Evolutionary conservation across 1,139 yeast species (phyloP), one percentile per base, ranked within the genome.

Genomic region (Sugiyamaella pinicola): DNA sequence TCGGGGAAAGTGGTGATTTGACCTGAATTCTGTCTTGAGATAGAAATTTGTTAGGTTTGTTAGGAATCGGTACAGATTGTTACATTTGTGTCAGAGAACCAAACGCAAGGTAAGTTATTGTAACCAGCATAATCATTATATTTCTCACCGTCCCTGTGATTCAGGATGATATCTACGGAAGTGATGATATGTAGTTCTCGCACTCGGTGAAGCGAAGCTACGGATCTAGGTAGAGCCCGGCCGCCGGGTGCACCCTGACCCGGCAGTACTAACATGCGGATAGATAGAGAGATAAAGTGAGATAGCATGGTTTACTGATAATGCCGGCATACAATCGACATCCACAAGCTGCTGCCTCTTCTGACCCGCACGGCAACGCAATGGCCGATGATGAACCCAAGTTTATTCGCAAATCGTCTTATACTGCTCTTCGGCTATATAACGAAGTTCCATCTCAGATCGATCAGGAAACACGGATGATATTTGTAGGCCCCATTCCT

Each of bases 401-500:
- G 24, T 22, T 43, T 18, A 53, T 53, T 41, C 53, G 53, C 15
- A 53, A 48, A 24, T 28, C 51, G 4, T 82, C 90, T 3, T 84
- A 80, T 68, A 84, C 91, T 0, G 88, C 90, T 0, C 78, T 78
- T 55, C 73, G 89, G 53, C 71, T 89, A 38, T 71, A 77, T 35
- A 82, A 83, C 64, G 75, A 82, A 12, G 71, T 76, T 1, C 76
- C 87, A 0, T 58, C 67, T 6, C 79, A 80, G 45, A 67, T 87
- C 6, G 75, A 83, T 37, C 71, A 73, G 21, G 73, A 75, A 9
- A 75, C 88, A 0, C 71, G 76, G 46, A 75, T 80, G 5, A 64
- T 80, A 1, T 70, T 87, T 19, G 64, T 89, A 2, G 96, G 96
- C 0, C 77, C 79, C 0, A 68, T 85, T 1, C 95, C 96, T 0